Evolutionary conservation across 2,329 filamentous ascomycete species (phyloP).

Genomic region (Colletotrichum agaves): DNA sequence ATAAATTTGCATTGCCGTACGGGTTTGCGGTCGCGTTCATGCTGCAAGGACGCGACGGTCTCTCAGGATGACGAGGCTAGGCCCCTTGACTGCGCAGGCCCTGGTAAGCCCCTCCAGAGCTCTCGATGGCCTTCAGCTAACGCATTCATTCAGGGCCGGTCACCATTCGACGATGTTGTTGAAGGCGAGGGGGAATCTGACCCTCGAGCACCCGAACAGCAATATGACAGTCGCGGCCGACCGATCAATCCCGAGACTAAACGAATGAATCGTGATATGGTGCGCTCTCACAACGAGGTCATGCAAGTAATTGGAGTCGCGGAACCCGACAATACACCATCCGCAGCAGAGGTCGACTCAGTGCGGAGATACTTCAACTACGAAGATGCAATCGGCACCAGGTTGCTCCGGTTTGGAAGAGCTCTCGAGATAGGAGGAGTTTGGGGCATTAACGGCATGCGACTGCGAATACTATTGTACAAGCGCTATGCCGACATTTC

Average conservation of each 20-base stretch:
- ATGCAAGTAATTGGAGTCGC: conserved; percentile 72
- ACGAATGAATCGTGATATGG: conserved; percentile 65
- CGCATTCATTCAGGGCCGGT: conserved; percentile 59
- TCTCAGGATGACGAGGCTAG: conserved; percentile 42
- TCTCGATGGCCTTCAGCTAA: conserved; percentile 11
- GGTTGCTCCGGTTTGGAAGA: conserved; percentile 49
- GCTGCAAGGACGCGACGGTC: background rate
- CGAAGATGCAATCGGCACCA: conserved; percentile 58
- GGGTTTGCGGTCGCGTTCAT: background rate
- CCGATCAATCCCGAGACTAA: conserved; percentile 66
- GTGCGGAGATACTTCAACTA: conserved; percentile 57
- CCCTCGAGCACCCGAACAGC: conserved; percentile 54
- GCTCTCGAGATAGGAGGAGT: conserved; percentile 54
- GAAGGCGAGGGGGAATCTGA: conserved; percentile 58
- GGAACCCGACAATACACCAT: conserved; percentile 61
- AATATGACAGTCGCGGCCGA: conserved; percentile 66
- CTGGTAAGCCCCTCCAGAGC: conserved; percentile 53
- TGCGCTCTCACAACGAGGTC: conserved; percentile 71
- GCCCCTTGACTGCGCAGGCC: conserved; percentile 66
- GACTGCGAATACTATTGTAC: conserved; percentile 67
- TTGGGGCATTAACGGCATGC: conserved; percentile 64
- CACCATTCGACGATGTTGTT: conserved; percentile 68
- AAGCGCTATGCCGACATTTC: conserved; percentile 59
- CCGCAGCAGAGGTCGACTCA: conserved; percentile 53
- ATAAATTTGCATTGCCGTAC: too few relatives aligned